These are phyloP conservation scores for Kodamaea leandrae DNA, from an alignment of 805 yeast species.

Conservation along the genomic window DNA sequence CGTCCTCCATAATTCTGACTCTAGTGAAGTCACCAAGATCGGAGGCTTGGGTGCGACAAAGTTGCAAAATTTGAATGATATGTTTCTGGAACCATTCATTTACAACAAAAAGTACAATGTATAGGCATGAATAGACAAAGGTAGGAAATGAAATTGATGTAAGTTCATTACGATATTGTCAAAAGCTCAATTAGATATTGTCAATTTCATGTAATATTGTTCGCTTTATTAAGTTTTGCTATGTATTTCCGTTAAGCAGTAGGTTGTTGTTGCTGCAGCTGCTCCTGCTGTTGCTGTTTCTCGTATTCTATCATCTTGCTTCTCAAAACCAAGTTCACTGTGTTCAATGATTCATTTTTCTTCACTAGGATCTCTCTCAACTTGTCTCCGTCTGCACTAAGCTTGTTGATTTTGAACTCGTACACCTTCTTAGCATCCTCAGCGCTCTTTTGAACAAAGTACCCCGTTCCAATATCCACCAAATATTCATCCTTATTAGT, in stretches of 20 bases:
- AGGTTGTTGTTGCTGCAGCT: neutral
- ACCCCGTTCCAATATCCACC: slow-evolving; percentile 96
- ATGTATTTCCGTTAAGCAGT: too few species aligned
- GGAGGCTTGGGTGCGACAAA: slow-evolving; percentile 52
- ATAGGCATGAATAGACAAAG: too few species aligned
- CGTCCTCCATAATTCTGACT: slow-evolving; percentile 29
- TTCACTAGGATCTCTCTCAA: slow-evolving; percentile 72
- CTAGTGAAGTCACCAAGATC: slow-evolving; percentile 24
- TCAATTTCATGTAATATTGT: too few species aligned
- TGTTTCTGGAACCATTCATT: slow-evolving; percentile 50
- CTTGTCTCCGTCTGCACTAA: slow-evolving; percentile 70
- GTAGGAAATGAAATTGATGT: too few species aligned
- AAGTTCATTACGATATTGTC: too few species aligned
- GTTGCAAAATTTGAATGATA: slow-evolving; percentile 35
- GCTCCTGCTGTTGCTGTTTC: slow-evolving; percentile 22
- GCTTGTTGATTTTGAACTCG: slow-evolving; percentile 66
- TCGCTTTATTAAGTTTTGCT: too few species aligned
- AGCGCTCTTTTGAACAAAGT: slow-evolving; percentile 77
- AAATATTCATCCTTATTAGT: slow-evolving; percentile 64
- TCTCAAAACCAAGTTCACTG: slow-evolving; percentile 58
- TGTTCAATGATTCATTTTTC: slow-evolving; percentile 62
- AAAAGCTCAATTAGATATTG: too few species aligned
- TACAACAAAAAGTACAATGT: slow-evolving; percentile 28
- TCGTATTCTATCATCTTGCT: slow-evolving; percentile 49
- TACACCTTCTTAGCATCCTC: slow-evolving; percentile 70